Percentiles rank a stretch among this genome's conserved stretches.
These are phyloP conservation scores for Spiraea crenata DNA, from an alignment of 331 rosid genomes.

Conservation along the genomic window DNA sequence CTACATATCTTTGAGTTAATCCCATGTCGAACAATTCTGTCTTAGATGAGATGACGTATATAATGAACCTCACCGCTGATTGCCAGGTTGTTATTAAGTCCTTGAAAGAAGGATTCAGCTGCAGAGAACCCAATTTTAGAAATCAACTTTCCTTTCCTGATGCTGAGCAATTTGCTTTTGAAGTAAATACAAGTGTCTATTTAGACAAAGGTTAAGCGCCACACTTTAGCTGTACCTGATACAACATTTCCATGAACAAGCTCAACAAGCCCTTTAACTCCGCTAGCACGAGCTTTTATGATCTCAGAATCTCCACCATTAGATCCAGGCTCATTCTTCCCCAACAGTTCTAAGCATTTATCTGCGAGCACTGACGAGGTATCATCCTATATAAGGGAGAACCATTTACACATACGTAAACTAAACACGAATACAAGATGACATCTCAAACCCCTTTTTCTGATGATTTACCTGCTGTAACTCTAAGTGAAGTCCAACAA, in stretches of 20 bases:
- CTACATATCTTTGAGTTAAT: conserved; percentile 52
- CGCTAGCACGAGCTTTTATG: conserved; percentile 52
- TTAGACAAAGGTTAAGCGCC: neutral
- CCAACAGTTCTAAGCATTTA: conserved; percentile 58
- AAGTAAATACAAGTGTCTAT: neutral
- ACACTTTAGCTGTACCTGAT: conserved; percentile 54
- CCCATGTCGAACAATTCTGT: conserved; percentile 16
- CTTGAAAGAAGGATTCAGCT: conserved; percentile 62
- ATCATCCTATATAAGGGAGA: conserved; percentile 65
- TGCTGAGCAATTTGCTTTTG: neutral
- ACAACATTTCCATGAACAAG: conserved; percentile 61
- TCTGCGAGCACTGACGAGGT: conserved; percentile 66
- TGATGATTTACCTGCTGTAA: conserved; percentile 54
- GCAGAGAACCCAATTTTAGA: conserved; percentile 28
- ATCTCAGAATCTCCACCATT: conserved; percentile 29
- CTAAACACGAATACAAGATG: neutral
- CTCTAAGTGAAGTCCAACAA: conserved; percentile 76
- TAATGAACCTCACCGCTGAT: conserved; percentile 50
- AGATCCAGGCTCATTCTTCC: conserved; percentile 33
- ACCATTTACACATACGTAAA: conserved; percentile 20
- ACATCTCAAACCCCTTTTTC: conserved; percentile 4
- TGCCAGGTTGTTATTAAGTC: conserved; percentile 28
- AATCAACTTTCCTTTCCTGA: conserved; percentile 5
- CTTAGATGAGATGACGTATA: neutral
- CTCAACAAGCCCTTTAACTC: conserved; percentile 70